A percentile compares a stretch with the other conserved stretches of the same genome.
phyloP scores from a whole-genome alignment of 208 protist genomes.

The Phytomonas sp. region DNA sequence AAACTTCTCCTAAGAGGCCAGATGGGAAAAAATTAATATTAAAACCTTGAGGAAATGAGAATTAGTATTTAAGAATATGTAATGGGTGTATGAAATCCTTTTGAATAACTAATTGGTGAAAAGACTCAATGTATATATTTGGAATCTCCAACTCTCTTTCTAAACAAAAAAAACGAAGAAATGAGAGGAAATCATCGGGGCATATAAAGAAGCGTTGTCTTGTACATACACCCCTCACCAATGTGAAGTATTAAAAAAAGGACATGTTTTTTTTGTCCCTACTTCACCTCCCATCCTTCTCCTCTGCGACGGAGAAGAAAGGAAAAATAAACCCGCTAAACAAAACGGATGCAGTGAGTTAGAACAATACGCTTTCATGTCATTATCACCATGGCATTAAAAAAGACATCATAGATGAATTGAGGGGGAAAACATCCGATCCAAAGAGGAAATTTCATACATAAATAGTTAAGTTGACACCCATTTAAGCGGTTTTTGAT shows the following conservation, averaged over 20 bases:
- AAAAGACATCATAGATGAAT: background rate
- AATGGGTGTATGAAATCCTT: conserved; percentile 12
- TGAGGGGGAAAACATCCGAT: background rate
- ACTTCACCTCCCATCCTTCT: background rate
- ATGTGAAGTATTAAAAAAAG: background rate
- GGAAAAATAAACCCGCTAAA: background rate
- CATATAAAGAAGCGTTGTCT: background rate
- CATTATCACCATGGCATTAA: background rate
- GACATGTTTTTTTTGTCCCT: background rate
- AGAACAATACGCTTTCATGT: background rate
- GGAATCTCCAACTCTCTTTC: conserved; percentile 1
- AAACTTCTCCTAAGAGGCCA: background rate
- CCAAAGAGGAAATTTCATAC: background rate
- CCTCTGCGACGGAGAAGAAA: background rate
- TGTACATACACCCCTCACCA: background rate
- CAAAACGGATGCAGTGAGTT: background rate
- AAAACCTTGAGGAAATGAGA: conserved; percentile 8
- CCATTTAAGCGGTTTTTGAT: background rate
- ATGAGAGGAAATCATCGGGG: background rate
- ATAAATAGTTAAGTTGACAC: background rate
- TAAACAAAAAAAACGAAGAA: conserved; percentile 7
- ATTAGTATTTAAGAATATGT: conserved; percentile 13
- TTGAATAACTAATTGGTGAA: background rate
- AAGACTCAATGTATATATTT: background rate
- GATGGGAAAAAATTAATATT: conserved; percentile 12